phyloP scores from a whole-genome alignment of 345 rosid genomes.

The Chamaenerion angustifolium region DNA sequence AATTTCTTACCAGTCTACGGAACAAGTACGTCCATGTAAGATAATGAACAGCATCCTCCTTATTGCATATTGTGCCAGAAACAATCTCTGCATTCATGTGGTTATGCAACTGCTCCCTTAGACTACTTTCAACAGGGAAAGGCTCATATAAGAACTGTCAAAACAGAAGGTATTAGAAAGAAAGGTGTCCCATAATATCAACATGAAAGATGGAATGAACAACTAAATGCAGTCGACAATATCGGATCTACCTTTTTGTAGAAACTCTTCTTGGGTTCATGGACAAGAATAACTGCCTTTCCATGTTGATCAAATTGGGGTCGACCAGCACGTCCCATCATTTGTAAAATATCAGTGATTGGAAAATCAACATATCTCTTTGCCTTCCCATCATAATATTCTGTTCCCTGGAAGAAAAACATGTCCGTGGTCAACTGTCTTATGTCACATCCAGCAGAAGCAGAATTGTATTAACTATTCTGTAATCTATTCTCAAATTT shows the following conservation, averaged over 20 bases:
- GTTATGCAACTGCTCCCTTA: slow-evolving; percentile 71
- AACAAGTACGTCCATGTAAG: slow-evolving; percentile 94
- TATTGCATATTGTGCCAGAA: slow-evolving; percentile 72
- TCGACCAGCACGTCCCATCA: slow-evolving; percentile 99
- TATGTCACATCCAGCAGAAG: not conserved
- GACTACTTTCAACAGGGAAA: slow-evolving; percentile 97
- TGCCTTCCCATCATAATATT: slow-evolving; percentile 87
- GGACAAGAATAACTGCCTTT: slow-evolving; percentile 96
- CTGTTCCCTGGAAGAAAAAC: slow-evolving; percentile 63
- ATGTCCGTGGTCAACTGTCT: not conserved
- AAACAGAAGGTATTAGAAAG: slow-evolving; percentile 3
- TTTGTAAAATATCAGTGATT: slow-evolving; percentile 94
- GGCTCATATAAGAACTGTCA: slow-evolving; percentile 95
- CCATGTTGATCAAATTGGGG: slow-evolving; percentile 99
- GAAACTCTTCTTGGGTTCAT: slow-evolving; percentile 97
- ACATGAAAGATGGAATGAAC: not conserved
- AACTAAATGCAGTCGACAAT: not conserved
- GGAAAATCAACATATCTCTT: slow-evolving; percentile 95
- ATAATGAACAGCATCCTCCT: slow-evolving; percentile 91
- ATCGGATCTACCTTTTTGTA: slow-evolving; percentile 63
- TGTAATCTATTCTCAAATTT: too few species aligned
- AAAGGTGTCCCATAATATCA: not conserved
- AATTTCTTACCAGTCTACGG: slow-evolving; percentile 72
- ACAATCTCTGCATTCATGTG: slow-evolving; percentile 93
- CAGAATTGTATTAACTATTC: not conserved